These are phyloP conservation scores for Phaffomyces antillensis DNA, from an alignment of 805 yeast genomes.

Conservation along the genomic window DNA sequence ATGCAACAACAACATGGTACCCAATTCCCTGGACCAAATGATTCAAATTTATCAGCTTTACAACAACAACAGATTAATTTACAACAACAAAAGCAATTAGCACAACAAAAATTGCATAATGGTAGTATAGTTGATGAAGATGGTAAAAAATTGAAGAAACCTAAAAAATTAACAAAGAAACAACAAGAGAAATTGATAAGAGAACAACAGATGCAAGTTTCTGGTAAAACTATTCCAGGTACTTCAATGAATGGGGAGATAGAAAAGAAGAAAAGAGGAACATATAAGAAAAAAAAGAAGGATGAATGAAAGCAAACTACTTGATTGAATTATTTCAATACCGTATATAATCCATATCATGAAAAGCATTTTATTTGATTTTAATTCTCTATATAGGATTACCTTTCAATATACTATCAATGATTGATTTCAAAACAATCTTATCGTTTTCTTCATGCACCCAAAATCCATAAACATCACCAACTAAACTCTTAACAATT, in stretches of 20 bases:
- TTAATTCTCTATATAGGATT: background rate
- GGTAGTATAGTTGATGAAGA: constrained; percentile 13
- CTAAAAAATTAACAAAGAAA: constrained; percentile 15
- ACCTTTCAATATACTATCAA: constrained; percentile 22
- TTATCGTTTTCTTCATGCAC: constrained; percentile 64
- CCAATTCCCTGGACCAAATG: constrained; percentile 11
- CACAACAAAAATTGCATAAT: constrained; percentile 21
- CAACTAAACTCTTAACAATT: constrained; percentile 58
- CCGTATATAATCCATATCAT: too few species aligned
- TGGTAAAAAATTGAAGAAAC: constrained; percentile 14
- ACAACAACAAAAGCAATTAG: constrained; percentile 19
- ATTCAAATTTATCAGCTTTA: background rate
- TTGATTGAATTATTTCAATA: too few species aligned
- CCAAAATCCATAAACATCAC: constrained; percentile 76
- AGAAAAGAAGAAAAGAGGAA: constrained; percentile 23
- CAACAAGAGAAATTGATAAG: constrained; percentile 9
- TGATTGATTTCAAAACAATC: constrained; percentile 44
- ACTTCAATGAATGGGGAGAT: constrained; percentile 3
- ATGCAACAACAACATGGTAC: constrained; percentile 20
- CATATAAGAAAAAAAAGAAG: constrained; percentile 22
- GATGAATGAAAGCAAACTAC: constrained; percentile 2
- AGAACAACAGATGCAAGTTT: constrained; percentile 12
- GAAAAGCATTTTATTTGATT: background rate
- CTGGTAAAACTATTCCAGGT: constrained; percentile 25
- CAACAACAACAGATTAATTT: constrained; percentile 18